These are phyloP conservation scores for Zygnema circumcarinatum DNA, from an alignment of 139 green algal species.

Conservation along the genomic window DNA sequence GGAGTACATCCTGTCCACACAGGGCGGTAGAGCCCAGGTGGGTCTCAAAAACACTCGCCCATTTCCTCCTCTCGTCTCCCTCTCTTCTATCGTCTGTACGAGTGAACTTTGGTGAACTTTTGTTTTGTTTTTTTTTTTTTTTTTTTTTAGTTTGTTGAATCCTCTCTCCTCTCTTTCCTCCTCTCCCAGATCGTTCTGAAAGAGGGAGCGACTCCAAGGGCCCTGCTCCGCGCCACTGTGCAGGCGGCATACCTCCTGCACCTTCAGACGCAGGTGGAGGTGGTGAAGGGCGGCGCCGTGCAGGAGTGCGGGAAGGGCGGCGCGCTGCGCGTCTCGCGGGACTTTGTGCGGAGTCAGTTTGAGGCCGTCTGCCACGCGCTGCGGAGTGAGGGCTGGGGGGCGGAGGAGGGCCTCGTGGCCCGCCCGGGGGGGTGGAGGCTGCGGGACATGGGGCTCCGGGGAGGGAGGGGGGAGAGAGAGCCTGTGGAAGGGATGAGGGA, in stretches of 20 bases:
- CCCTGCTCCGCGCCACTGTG: slow-evolving; percentile 24
- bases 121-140: too few species aligned
- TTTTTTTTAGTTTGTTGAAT: background rate
- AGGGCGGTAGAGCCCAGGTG: background rate
- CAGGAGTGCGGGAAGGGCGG: background rate
- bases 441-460: background rate
- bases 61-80: background rate
- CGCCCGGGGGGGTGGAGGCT: background rate
- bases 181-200: slow-evolving; percentile 46
- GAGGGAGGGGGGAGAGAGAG: background rate
- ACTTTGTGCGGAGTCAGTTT: background rate
- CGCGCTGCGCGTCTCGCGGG: background rate
- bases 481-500: background rate
- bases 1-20: slow-evolving; percentile 21
- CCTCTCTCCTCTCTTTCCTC: background rate
- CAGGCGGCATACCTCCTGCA: slow-evolving; percentile 23
- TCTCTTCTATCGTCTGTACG: too few species aligned
- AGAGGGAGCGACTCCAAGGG: background rate
- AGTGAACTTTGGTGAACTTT: too few species aligned
- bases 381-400: background rate
- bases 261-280: background rate
- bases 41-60: background rate
- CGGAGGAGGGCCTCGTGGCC: background rate
- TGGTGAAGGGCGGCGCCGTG: background rate
- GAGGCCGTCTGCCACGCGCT: background rate